Evolutionary conservation across 208 protist genomes (phyloP).

Genomic region (Perkinsela sp.): DNA sequence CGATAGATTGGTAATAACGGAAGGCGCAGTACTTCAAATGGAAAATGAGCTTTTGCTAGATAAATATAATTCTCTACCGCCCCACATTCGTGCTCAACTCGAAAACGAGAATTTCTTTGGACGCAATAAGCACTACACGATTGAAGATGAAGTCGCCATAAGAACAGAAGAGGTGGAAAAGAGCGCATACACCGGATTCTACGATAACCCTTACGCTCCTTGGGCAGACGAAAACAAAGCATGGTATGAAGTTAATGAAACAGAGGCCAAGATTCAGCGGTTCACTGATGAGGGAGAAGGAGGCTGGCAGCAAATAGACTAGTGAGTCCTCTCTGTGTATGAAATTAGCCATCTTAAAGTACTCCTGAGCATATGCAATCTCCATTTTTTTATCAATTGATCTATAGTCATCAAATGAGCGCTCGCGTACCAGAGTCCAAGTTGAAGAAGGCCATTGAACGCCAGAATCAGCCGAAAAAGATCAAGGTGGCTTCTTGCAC

Average conservation of each 20-base stretch:
- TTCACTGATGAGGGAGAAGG: neutral
- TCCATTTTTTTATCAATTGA: neutral
- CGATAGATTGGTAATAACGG: conserved; percentile 46
- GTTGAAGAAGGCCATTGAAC: neutral
- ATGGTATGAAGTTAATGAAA: conserved; percentile 41
- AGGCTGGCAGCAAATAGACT: neutral
- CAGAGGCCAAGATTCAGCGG: conserved; percentile 27
- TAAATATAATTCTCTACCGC: conserved; percentile 44
- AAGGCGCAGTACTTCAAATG: conserved; percentile 50
- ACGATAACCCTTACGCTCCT: conserved; percentile 52
- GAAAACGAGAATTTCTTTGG: conserved; percentile 29
- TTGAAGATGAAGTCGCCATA: conserved; percentile 45
- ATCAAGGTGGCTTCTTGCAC: neutral
- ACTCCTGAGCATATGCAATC: neutral
- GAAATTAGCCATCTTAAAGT: neutral
- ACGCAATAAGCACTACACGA: conserved; percentile 21
- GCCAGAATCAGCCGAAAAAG: neutral
- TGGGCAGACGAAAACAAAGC: conserved; percentile 38
- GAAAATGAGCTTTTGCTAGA: conserved; percentile 51
- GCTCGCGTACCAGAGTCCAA: neutral
- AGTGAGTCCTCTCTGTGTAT: no score
- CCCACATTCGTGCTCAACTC: conserved; percentile 56
- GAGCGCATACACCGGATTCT: conserved; percentile 27
- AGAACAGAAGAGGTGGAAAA: conserved; percentile 50
- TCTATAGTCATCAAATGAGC: neutral